Evolutionary conservation across 768 basidiomycete species (phyloP), one percentile per base, ranked within the genome.

Genomic region (Pleurotus tuoliensis): DNA sequence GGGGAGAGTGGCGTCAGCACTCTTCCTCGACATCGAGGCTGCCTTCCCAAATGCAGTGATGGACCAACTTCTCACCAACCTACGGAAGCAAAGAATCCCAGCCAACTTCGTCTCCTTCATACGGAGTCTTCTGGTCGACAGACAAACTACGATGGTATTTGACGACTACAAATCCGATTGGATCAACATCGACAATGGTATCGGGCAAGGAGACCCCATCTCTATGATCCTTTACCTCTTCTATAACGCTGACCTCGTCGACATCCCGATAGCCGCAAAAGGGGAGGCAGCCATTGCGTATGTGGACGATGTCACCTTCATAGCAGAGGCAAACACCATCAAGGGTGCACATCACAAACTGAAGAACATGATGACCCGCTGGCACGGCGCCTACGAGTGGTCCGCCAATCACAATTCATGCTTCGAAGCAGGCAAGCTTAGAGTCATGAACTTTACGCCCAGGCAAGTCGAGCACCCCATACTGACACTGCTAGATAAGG

Each of bases 1-100:
- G 4, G 51, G 60, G 0, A 66, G 73, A 15, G 76, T 78, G 0
- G 73, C 61, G 0, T 68, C 67, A 1, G 63, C 68, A 0, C 69
- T 78, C 0, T 78, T 74, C 62, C 66, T 78, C 1, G 76, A 81
- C 57, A 68, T 80, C 0, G 64, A 76, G 60, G 76, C 71, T 0
- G 75, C 77, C 3, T 80, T 77, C 59, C 77, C 73, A 0, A 78
- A 71, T 57, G 39, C 39, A 41, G 39, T 41, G 16, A 41, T 3
- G 12, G 39, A 41, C 12, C 39, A 41, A 16, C 39, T 41, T 12
- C 39, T 41, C 12, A 41, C 12, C 39, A 41, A 41, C 39, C 39
- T 41, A 12, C 4, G 39, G 16, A 12, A 16, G 16, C 39, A 5
- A 16, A 41, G 39, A 16, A 16, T 41, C 13, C 39, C 39, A 12